Evolutionary conservation across 23 red algal genomes (phyloP).

Genomic region (Gracilaria domingensis): DNA sequence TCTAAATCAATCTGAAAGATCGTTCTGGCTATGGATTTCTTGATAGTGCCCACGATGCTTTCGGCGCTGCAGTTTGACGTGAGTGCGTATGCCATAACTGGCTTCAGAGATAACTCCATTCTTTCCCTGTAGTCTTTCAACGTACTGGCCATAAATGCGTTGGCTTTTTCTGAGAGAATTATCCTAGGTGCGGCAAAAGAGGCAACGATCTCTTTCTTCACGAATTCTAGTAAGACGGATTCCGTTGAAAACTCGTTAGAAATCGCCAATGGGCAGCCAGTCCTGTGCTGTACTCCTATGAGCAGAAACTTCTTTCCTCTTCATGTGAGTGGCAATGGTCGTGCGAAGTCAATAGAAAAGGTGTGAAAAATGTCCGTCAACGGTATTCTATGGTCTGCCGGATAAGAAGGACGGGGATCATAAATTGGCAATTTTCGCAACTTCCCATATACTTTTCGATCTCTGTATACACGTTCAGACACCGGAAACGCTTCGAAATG

Average conservation of each 20-base stretch:
- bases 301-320: not conserved
- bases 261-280: not conserved
- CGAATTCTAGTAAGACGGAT: not conserved
- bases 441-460: conserved; percentile 15
- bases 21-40: not conserved
- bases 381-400: not conserved
- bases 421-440: not conserved
- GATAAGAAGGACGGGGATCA: not conserved
- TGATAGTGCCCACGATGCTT: conserved; percentile 33
- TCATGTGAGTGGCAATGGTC: not conserved
- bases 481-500: conserved; percentile 14
- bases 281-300: not conserved
- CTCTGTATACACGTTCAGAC: not conserved
- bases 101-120: not conserved
- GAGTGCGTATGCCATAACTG: conserved; percentile 23
- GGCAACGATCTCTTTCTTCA: conserved; percentile 31
- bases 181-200: not conserved
- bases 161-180: conserved; percentile 12
- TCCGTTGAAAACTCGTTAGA: conserved; percentile 3
- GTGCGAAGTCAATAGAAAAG: too few species aligned
- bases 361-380: not conserved
- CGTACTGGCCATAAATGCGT: conserved; percentile 2
- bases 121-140: not conserved
- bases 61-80: conserved; percentile 34
- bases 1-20: not conserved